Percentiles rank a stretch among this genome's conserved stretches.
Conservation (phyloP, 2,329 filamentous ascomycete genomes). For the Decorospora gaudefroyi region DNA sequence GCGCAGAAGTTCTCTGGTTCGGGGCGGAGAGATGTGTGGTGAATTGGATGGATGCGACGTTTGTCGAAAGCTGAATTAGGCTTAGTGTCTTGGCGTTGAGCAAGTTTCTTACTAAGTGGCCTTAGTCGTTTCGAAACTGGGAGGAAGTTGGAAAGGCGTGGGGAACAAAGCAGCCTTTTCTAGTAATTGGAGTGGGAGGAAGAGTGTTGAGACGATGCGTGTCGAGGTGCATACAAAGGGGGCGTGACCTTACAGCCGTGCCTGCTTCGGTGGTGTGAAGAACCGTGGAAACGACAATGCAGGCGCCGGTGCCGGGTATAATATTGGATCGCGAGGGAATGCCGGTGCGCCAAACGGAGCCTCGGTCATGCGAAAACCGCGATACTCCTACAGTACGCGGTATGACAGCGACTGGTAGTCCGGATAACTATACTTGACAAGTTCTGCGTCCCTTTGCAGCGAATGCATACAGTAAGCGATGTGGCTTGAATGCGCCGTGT, state of each 20-base stretch:
- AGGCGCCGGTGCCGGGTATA: slow-evolving; percentile 11
- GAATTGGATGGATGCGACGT: slow-evolving; percentile 24
- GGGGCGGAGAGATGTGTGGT: slow-evolving; percentile 22
- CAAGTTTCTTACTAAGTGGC: slow-evolving; percentile 28
- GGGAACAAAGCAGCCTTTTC: not conserved
- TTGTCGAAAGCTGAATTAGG: slow-evolving; percentile 21
- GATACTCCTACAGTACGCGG: slow-evolving; percentile 5
- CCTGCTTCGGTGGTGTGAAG: slow-evolving; percentile 6
- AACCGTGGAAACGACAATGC: slow-evolving; percentile 19
- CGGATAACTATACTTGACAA: not conserved
- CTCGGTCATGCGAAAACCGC: slow-evolving; percentile 18
- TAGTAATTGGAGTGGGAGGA: not conserved
- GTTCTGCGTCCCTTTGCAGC: not conserved
- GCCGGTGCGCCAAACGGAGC: slow-evolving; percentile 11
- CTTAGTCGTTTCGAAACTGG: slow-evolving; percentile 13
- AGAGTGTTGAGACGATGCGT: not conserved
- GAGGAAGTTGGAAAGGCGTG: not conserved
- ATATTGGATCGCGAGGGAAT: slow-evolving; percentile 19
- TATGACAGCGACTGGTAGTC: not conserved
- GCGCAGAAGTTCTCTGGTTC: slow-evolving; percentile 28
- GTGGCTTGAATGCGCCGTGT: not conserved
- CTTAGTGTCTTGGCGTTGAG: slow-evolving; percentile 27
- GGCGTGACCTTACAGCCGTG: slow-evolving; percentile 6
- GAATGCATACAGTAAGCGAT: not conserved
- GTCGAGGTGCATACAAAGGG: not conserved